These are phyloP conservation scores for Leptomonas seymouri DNA, from an alignment of 208 protist species.

Conservation along the genomic window DNA sequence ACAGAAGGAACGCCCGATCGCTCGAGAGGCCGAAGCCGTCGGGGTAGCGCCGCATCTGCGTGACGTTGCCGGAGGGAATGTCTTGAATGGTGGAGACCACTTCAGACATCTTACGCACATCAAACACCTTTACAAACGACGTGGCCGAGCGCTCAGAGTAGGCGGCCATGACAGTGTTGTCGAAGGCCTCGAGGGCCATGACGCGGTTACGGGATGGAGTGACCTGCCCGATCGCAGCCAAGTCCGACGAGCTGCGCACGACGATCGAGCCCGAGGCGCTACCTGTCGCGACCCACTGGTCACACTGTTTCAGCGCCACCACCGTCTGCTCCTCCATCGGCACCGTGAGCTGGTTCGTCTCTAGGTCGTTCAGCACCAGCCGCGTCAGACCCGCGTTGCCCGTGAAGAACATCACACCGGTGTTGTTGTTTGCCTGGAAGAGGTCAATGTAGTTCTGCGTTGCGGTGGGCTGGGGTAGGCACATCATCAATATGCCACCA, in stretches of 20 bases:
- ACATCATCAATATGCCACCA: slow-evolving; percentile 72
- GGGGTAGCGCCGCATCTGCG: slow-evolving; percentile 76
- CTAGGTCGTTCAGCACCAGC: slow-evolving; percentile 48
- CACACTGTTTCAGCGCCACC: slow-evolving; percentile 62
- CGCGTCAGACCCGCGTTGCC: slow-evolving; percentile 84
- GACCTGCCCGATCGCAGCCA: slow-evolving; percentile 49
- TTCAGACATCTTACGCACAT: slow-evolving; percentile 74
- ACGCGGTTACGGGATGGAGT: slow-evolving; percentile 64
- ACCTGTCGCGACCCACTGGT: slow-evolving; percentile 76
- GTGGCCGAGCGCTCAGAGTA: slow-evolving; percentile 69
- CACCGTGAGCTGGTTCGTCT: slow-evolving; percentile 55
- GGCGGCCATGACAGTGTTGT: slow-evolving; percentile 77
- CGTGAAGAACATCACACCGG: slow-evolving; percentile 80
- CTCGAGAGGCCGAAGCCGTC: slow-evolving; percentile 59
- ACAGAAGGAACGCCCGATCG: slow-evolving; percentile 74
- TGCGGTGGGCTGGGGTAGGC: slow-evolving; percentile 53
- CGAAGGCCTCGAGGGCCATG: slow-evolving; percentile 76
- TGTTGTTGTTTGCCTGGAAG: slow-evolving; percentile 67
- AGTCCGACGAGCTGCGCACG: slow-evolving; percentile 52
- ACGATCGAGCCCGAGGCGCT: slow-evolving; percentile 62
- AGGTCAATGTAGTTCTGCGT: slow-evolving; percentile 84
- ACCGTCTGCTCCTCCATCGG: slow-evolving; percentile 56
- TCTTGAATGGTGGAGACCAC: slow-evolving; percentile 59
- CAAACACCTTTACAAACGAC: slow-evolving; percentile 82
- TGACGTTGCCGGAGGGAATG: slow-evolving; percentile 70